Evolutionary conservation across 2,329 filamentous ascomycete genomes (phyloP).

Genomic region (Huntiella decipiens): DNA sequence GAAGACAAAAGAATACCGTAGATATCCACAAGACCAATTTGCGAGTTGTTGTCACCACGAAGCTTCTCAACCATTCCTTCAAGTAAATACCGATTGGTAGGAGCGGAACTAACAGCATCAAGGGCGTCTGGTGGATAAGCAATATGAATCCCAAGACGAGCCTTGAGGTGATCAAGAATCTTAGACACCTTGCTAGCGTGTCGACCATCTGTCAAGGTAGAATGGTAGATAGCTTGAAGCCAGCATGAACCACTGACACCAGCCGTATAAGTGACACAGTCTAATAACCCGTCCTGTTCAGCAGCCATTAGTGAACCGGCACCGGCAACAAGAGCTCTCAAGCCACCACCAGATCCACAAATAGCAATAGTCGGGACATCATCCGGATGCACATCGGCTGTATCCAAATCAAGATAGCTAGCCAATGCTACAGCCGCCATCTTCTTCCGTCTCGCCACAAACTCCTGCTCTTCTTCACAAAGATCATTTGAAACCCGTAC

Average conservation of each 20-base stretch:
- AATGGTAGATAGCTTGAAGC: constrained; percentile 77
- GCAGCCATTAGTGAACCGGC: constrained; percentile 69
- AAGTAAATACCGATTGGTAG: constrained; percentile 82
- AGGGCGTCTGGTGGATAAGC: constrained; percentile 79
- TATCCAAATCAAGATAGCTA: constrained; percentile 59
- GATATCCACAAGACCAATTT: constrained; percentile 81
- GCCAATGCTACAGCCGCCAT: constrained; percentile 58
- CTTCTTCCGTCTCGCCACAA: constrained; percentile 46
- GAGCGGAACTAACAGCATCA: constrained; percentile 61
- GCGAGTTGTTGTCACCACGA: constrained; percentile 55
- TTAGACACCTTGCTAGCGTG: constrained; percentile 32
- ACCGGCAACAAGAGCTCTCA: constrained; percentile 78
- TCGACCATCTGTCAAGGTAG: constrained; percentile 46
- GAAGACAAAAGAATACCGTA: constrained; percentile 78
- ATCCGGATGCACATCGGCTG: constrained; percentile 70
- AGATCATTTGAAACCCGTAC: constrained; percentile 69
- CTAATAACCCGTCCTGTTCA: constrained; percentile 73
- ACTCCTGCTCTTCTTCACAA: constrained; percentile 66
- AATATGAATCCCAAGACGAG: constrained; percentile 69
- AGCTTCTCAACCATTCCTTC: constrained; percentile 82
- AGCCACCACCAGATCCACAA: constrained; percentile 80
- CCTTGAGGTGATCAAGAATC: constrained; percentile 71
- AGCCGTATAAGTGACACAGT: constrained; percentile 86
- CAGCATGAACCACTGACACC: constrained; percentile 94
- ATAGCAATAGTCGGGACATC: constrained; percentile 88